Evolutionary conservation across 2,329 filamentous ascomycete species (phyloP), one percentile per base, ranked within the genome.

Genomic region (Cladosporium sp.): DNA sequence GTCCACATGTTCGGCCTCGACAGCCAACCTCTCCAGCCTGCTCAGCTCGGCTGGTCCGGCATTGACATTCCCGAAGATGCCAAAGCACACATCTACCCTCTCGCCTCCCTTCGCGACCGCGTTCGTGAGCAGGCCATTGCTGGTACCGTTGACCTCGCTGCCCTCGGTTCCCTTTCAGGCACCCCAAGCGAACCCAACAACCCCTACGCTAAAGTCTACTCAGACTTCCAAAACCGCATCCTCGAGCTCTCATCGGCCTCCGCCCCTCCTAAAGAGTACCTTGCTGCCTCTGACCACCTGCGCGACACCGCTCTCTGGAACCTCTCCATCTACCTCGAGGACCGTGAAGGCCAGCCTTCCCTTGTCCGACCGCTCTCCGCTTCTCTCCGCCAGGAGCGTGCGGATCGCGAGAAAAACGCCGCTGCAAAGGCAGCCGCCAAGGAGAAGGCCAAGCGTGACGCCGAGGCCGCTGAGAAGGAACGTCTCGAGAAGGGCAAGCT

Each of bases 1-100:
- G 88, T 95, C 18, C 89, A 90, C 66, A 91, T 94, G 67, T 91
- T 97, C 67, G 94, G 94, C 48, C 85, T 97, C 0, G 89, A 93
- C 73, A 82, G 86, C 3, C 84, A 66, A 77, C 85, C 72, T 3
- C 77, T 77, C 26, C 77, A 82, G 53, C 66, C 72, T 7, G 74
- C 76, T 21, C 75, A 77, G 18, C 84, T 90, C 59, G 88, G 87
- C 49, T 91, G 88, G 88, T 83, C 84, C 34, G 88, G 88, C 32
- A 82, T 88, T 59, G 86, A 88, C 56, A 85, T 90, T 43, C 86
- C 87, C 0, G 79, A 84, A 34, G 78, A 78, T 46, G 86, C 87
- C 11, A 85, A 87, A 68, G 80, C 84, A 7, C 88, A 84, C 72
- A 79, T 91, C n/a, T 85, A 86, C 69, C 84, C 86, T 0, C 79